These are phyloP conservation scores for Leccinellum rugosiceps DNA, from an alignment of 768 basidiomycete species.

Conservation along the genomic window DNA sequence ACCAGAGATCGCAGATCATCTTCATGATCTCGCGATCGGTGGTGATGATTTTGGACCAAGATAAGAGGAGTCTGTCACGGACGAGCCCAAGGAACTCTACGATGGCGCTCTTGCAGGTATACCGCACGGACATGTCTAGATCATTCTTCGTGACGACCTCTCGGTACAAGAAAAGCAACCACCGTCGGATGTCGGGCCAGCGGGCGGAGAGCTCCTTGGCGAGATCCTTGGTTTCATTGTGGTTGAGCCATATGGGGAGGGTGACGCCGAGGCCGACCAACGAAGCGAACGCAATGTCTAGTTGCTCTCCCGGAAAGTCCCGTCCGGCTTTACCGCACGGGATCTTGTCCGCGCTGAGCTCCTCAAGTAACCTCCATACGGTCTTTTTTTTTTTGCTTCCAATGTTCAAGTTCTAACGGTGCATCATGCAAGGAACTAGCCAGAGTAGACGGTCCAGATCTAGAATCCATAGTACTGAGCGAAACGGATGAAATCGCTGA, in stretches of 20 bases:
- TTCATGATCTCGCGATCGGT: conserved; percentile 26
- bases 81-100: conserved; percentile 27
- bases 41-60: conserved; percentile 26
- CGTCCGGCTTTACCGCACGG: conserved; percentile 8
- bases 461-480: too few relatives aligned
- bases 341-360: conserved; percentile 20
- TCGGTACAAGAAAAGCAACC: conserved; percentile 24
- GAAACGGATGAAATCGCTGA: too few relatives aligned
- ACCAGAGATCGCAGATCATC: conserved; percentile 29
- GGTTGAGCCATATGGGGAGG: conserved; percentile 23
- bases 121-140: conserved; percentile 9
- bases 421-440: too few relatives aligned
- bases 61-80: conserved; percentile 21
- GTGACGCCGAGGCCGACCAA: conserved; percentile 22
- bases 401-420: too few relatives aligned
- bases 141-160: conserved; percentile 9
- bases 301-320: conserved; percentile 1
- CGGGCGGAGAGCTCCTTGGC: conserved; percentile 10
- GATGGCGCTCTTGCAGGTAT: conserved; percentile 23
- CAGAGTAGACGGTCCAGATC: too few relatives aligned
- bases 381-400: too few relatives aligned
- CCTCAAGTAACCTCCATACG: too few relatives aligned
- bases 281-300: conserved; percentile 14
- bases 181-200: conserved; percentile 27
- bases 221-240: conserved; percentile 15